phyloP scores from a whole-genome alignment of 2,329 filamentous ascomycete genomes.

The Curvularia lunata region DNA sequence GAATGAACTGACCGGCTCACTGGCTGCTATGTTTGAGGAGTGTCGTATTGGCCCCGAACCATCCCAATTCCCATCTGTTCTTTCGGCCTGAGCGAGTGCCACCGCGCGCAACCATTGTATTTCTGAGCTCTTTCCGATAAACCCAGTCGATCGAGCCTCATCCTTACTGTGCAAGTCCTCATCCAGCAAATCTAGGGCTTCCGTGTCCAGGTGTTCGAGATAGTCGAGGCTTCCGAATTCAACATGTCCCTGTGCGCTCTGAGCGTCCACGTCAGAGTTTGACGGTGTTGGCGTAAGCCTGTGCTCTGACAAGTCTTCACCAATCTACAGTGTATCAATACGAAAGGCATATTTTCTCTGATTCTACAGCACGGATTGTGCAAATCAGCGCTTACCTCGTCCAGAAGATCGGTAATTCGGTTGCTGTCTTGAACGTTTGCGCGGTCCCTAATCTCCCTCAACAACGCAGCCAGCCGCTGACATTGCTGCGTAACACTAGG shows the following conservation, averaged over 20 bases:
- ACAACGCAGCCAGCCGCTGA: slow-evolving; percentile 34
- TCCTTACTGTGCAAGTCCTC: slow-evolving; percentile 38
- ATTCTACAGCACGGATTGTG: not conserved
- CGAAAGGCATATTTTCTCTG: not conserved
- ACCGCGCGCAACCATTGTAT: slow-evolving; percentile 42
- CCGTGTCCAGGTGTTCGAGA: slow-evolving; percentile 25
- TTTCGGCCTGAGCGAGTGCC: slow-evolving; percentile 30
- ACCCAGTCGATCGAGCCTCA: slow-evolving; percentile 39
- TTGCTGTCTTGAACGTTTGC: slow-evolving; percentile 30
- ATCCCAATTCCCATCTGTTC: slow-evolving; percentile 17
- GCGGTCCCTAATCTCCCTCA: slow-evolving; percentile 25
- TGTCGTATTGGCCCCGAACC: slow-evolving; percentile 9
- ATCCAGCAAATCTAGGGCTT: slow-evolving; percentile 34
- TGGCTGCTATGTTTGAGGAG: slow-evolving; percentile 12
- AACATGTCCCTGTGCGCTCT: slow-evolving; percentile 19
- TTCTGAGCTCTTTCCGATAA: slow-evolving; percentile 44
- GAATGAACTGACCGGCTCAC: slow-evolving; percentile 40
- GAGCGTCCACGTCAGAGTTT: slow-evolving; percentile 27
- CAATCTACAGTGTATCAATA: slow-evolving; percentile 32
- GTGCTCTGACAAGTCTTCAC: slow-evolving; percentile 34
- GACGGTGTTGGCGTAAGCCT: slow-evolving; percentile 22
- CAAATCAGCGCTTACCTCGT: slow-evolving; percentile 20
- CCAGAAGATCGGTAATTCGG: slow-evolving; percentile 34
- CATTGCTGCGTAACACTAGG: slow-evolving; percentile 39
- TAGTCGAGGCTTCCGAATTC: slow-evolving; percentile 16